phyloP scores from a whole-genome alignment of 2,329 filamentous ascomycete genomes.

The Epichloe elymi region DNA sequence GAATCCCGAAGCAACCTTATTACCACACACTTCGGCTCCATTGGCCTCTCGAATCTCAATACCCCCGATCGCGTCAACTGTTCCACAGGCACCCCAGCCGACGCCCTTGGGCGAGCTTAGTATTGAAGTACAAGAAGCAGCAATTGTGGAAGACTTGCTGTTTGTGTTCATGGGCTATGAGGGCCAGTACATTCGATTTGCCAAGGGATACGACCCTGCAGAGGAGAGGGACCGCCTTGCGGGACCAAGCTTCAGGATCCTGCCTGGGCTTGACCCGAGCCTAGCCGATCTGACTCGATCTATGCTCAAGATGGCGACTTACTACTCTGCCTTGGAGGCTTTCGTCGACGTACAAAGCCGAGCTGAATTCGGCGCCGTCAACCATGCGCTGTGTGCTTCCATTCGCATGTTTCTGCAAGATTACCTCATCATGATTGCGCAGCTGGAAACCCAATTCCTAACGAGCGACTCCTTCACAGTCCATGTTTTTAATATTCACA shows the following conservation, averaged over 20 bases:
- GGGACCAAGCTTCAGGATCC: slow-evolving; percentile 68
- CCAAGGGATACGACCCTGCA: slow-evolving; percentile 65
- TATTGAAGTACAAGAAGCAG: slow-evolving; percentile 71
- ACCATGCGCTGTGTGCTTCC: slow-evolving; percentile 90
- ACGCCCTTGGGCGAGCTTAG: slow-evolving; percentile 60
- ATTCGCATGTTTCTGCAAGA: slow-evolving; percentile 86
- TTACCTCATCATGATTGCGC: slow-evolving; percentile 83
- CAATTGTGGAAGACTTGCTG: slow-evolving; percentile 77
- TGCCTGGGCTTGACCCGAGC: slow-evolving; percentile 79
- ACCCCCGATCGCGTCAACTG: slow-evolving; percentile 63
- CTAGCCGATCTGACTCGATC: slow-evolving; percentile 74
- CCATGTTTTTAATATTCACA: slow-evolving; percentile 85
- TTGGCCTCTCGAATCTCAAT: slow-evolving; percentile 51
- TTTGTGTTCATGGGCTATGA: slow-evolving; percentile 98
- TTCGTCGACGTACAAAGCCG: slow-evolving; percentile 92
- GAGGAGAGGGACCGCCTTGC: slow-evolving; percentile 78
- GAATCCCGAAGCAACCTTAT: slow-evolving; percentile 66
- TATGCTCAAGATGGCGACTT: slow-evolving; percentile 88
- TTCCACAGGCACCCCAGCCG: slow-evolving; percentile 55
- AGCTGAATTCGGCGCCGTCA: slow-evolving; percentile 86
- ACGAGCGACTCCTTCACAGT: slow-evolving; percentile 83
- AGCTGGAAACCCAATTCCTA: slow-evolving; percentile 84
- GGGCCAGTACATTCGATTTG: slow-evolving; percentile 90
- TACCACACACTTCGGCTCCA: slow-evolving; percentile 55
- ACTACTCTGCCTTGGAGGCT: slow-evolving; percentile 80